A percentile compares a stretch with the other conserved stretches of the same genome.
These are phyloP conservation scores for Diospyros lotus DNA, from an alignment of 148 eudicot species.

Conservation along the genomic window DNA sequence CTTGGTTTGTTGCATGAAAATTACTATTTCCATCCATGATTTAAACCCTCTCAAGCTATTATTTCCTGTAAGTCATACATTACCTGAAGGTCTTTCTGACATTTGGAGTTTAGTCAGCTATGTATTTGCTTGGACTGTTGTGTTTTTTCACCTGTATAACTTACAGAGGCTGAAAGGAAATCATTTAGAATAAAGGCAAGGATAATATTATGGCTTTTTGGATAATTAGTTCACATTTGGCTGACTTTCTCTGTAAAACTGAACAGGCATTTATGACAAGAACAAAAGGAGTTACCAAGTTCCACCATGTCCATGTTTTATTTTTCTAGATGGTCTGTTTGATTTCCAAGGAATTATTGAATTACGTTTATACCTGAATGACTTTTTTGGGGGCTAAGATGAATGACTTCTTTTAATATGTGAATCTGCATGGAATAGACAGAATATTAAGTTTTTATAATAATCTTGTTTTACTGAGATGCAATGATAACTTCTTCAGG, in stretches of 20 bases:
- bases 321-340: neutral
- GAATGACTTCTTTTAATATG: neutral
- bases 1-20: neutral
- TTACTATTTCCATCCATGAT: neutral
- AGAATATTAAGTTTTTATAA: neutral
- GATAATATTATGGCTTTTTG: too few relatives aligned
- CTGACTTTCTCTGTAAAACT: too few relatives aligned
- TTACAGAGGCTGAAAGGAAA: neutral
- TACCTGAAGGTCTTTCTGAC: neutral
- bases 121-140: neutral
- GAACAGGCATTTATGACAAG: too few relatives aligned
- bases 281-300: neutral
- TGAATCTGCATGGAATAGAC: neutral
- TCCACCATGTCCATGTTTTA: neutral
- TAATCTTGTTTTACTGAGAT: neutral
- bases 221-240: too few relatives aligned
- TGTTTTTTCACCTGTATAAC: neutral
- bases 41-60: neutral
- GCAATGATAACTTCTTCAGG: conserved; percentile 36
- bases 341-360: neutral
- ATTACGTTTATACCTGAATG: neutral
- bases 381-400: neutral
- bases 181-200: too few relatives aligned
- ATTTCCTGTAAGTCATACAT: neutral
- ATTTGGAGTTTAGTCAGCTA: neutral